phyloP scores from a whole-genome alignment of 305 asterid genomes.

The Solanum aculeatissimum region DNA sequence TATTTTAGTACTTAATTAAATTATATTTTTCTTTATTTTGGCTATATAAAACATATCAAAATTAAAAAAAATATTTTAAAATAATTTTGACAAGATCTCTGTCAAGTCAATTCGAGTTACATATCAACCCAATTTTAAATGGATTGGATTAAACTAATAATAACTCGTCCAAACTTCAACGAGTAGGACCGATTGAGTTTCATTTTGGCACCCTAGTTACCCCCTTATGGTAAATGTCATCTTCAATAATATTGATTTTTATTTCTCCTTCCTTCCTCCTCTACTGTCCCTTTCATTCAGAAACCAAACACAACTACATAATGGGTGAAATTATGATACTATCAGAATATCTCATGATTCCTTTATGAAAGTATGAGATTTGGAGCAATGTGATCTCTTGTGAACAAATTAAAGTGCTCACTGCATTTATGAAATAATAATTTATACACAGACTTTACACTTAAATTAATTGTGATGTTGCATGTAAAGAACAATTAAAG shows the following conservation, averaged over 20 bases:
- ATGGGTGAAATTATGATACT: not conserved
- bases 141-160: too few species aligned
- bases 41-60: too few species aligned
- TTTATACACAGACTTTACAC: not conserved
- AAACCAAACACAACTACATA: not conserved
- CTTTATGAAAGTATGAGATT: not conserved
- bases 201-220: not conserved
- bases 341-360: not conserved
- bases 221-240: not conserved
- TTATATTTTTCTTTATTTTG: too few species aligned
- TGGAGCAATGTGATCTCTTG: not conserved
- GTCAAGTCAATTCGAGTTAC: too few species aligned
- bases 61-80: too few species aligned
- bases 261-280: not conserved
- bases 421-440: not conserved
- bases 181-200: accelerated
- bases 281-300: not conserved
- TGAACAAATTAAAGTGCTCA: not conserved
- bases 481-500: not conserved
- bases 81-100: too few species aligned
- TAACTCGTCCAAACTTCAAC: too few species aligned
- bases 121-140: too few species aligned
- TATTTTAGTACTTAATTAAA: too few species aligned
- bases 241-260: not conserved
- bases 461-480: not conserved